Base-by-base conservation (phyloP, 1,284 basidiomycete genomes). In the Fomitopsis schrenkii region DNA sequence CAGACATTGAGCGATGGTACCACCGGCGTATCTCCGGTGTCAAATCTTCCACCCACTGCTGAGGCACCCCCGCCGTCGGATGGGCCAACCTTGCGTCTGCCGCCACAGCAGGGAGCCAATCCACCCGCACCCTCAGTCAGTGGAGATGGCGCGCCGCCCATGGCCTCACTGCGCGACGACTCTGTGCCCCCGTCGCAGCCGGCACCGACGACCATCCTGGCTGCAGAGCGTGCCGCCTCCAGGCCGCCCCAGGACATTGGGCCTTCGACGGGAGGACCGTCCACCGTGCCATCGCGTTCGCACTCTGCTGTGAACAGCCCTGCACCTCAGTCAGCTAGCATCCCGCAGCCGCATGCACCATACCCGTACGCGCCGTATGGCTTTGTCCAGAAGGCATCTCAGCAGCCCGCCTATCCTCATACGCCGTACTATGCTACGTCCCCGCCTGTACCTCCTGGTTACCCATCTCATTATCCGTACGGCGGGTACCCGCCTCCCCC, bases 391-490 rank as follows among this genome's bases (percentile, higher is more conserved):
- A 65, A 66, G 19, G 67, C 68, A 33, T 61, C 68, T 12, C 66
- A 66, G 63, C 80, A 83, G 62, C 76, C 77, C 33, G 76, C 82
- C 3, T 88, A 87, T 68, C 84, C 85, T 1, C 87, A 86, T 62
- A 72, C 81, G 1, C 82, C 87, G 0, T 88, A 87, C 66, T 89
- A 73, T 58, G 62, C 76, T 2, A 50, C 67, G 9, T 70, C 68
- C 52, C 71, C 59, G 35, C 59, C 52, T 57, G 60, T 55, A 40
- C 67, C 42, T 62, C 63, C 10, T 62, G 63, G 67, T 22, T 71
- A 72, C 56, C 65, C 68, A 5, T 62, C 69, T 0, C 70, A 68
- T 46, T 72, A 71, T 54, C 63, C 67, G 38, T 71, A 68, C 54
- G 62, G 66, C 15, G 64, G 62, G 12, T 83, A 79, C 67, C 77